Conservation (phyloP, 73 alveolate species). For the Symbiodinium pilosum region DNA sequence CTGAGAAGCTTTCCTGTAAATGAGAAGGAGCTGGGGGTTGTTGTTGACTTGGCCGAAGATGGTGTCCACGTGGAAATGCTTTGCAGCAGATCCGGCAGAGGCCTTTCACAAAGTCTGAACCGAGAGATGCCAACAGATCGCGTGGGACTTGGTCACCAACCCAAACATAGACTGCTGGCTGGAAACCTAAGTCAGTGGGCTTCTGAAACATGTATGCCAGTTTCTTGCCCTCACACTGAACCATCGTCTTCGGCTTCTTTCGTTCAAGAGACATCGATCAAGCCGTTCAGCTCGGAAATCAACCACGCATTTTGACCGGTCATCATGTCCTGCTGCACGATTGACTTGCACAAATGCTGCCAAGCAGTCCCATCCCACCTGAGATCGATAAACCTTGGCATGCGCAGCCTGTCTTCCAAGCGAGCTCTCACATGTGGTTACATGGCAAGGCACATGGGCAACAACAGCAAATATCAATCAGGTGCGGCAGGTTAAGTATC, state of each 20-base stretch:
- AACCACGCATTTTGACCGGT: background rate
- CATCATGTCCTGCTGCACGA: background rate
- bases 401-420: no score
- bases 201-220: no score
- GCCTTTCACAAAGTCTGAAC: background rate
- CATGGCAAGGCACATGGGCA: no score
- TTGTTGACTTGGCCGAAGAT: background rate
- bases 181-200: background rate
- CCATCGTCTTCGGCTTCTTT: no score
- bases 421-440: no score
- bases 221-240: no score
- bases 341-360: no score
- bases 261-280: background rate
- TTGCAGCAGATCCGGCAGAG: constrained; percentile 75
- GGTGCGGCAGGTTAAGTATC: no score
- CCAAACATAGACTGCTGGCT: constrained; percentile 57
- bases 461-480: no score
- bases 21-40: background rate
- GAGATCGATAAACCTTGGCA: no score
- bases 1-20: background rate
- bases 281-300: background rate
- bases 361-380: no score
- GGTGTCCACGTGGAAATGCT: constrained; percentile 36
- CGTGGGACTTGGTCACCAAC: background rate
- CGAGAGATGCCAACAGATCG: background rate